Evolutionary conservation across 495 filamentous ascomycete species (phyloP), one percentile per base, ranked within the genome.

Genomic region (Filosporella fistucella): DNA sequence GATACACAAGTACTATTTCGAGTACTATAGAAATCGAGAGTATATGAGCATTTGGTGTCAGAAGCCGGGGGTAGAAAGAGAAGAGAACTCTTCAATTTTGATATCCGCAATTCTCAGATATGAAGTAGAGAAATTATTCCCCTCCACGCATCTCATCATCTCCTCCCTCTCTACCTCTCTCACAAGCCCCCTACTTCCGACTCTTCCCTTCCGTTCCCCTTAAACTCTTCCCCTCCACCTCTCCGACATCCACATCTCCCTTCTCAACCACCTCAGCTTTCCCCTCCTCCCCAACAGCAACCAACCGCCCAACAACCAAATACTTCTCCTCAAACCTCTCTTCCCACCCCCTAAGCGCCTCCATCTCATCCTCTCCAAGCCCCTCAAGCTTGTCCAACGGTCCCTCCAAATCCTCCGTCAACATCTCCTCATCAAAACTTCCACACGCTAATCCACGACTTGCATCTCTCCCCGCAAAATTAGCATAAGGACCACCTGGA

Each of bases 351-450:
- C 74, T 74, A 63, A 98, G 67, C 34, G 89, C 85, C 61, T 89
- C 88, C 67, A 85, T 71, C 74, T 96, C 82, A 23, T 95, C 90
- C 0, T 60, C 67, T 12, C 76, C 80, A 38, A 98, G 67, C 39
- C 85, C 89, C 43, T 79, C 72, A 20, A 97, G 74, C 37, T 75
- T 82, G 65, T 98, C 94, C 48, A 98, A 67, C 20, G 91, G 90
- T 3, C 80, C 89, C 34, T 91, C 77, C 42, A 97, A 66, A 63
- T 96, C 86, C 70, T 94, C 85, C 28, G 93, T 97, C 70, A 97
- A 68, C 93, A 97, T 95, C 4, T 89, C 85, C 71, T 89, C 84
- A 60, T 96, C 94, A 63, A 98, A 97, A 68, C 89, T 95, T 54
- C 89, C 87, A 67, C 77, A 86, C 3, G 93, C 94, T 51, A 98